These are phyloP conservation scores for Lepidium didymum DNA, from an alignment of 345 rosid genomes.

Conservation along the genomic window DNA sequence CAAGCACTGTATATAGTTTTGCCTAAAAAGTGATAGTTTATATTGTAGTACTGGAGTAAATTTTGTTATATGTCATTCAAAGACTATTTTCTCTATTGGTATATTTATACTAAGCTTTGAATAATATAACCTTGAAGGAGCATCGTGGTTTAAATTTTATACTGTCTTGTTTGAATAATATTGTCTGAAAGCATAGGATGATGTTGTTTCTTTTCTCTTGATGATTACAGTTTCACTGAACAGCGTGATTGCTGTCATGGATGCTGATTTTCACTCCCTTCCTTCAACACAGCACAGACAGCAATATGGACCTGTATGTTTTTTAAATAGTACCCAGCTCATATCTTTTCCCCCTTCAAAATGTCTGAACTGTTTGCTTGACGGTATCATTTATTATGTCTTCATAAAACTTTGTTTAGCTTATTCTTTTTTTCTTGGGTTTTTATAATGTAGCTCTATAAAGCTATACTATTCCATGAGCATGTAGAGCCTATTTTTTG, in stretches of 20 bases:
- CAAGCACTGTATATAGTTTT: not conserved
- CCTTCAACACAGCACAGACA: constrained; percentile 91
- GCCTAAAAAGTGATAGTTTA: not conserved
- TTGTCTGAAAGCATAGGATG: not conserved
- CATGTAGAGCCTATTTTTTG: not conserved
- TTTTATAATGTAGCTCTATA: not conserved
- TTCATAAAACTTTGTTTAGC: not conserved
- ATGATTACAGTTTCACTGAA: constrained; percentile 76
- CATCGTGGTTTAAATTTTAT: not conserved
- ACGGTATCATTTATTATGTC: not conserved
- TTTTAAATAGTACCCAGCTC: not conserved
- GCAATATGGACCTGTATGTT: constrained; percentile 97
- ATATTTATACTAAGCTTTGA: not conserved
- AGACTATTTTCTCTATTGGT: not conserved
- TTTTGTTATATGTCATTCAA: not conserved
- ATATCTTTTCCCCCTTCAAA: not conserved
- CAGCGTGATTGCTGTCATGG: constrained; percentile 97
- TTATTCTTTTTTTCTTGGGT: not conserved
- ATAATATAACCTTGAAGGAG: not conserved
- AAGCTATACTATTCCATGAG: not conserved
- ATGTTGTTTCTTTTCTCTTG: constrained; percentile 15
- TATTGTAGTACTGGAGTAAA: not conserved
- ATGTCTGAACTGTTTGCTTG: not conserved
- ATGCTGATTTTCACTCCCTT: constrained; percentile 97
- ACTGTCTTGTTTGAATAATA: constrained; percentile 1